A percentile compares a stretch with the other conserved stretches of the same genome.
These are phyloP conservation scores for Brassica nigra DNA, from an alignment of 345 rosid genomes.

Conservation along the genomic window DNA sequence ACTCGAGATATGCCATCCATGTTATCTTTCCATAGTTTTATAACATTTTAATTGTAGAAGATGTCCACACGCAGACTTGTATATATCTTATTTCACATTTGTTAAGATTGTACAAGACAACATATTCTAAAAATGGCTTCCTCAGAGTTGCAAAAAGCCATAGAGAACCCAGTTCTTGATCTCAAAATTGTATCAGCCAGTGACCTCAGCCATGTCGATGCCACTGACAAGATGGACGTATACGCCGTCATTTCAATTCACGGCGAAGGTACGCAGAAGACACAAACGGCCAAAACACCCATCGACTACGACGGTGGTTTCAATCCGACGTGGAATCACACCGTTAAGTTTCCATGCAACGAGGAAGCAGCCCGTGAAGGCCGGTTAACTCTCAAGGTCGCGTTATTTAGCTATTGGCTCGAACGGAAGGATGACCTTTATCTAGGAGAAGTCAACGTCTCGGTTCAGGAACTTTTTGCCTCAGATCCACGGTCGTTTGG, in stretches of 20 bases:
- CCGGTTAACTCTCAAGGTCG: constrained; percentile 46
- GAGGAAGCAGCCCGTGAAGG: constrained; percentile 54
- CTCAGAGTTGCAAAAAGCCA: constrained; percentile 22
- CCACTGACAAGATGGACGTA: constrained; percentile 65
- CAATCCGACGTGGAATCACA: constrained; percentile 75
- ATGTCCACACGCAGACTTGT: constrained; percentile 6
- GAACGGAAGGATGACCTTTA: constrained; percentile 61
- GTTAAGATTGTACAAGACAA: neutral
- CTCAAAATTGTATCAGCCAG: constrained; percentile 67
- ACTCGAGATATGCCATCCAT: constrained; percentile 21
- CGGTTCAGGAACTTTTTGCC: constrained; percentile 62
- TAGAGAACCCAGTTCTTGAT: constrained; percentile 58
- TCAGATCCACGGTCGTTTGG: constrained; percentile 31
- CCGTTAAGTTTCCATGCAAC: constrained; percentile 55
- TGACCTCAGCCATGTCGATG: constrained; percentile 56
- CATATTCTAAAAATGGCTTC: neutral
- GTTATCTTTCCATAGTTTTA: neutral
- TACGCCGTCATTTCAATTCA: constrained; percentile 63
- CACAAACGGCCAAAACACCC: constrained; percentile 53
- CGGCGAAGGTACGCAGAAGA: constrained; percentile 44
- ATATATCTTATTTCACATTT: neutral
- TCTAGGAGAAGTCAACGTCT: constrained; percentile 64
- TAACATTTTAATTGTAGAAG: neutral
- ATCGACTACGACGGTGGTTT: constrained; percentile 54
- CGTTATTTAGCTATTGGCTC: constrained; percentile 61